These are phyloP conservation scores for Diaporthe citrichinensis DNA, from an alignment of 2,329 filamentous ascomycete genomes.

Conservation along the genomic window DNA sequence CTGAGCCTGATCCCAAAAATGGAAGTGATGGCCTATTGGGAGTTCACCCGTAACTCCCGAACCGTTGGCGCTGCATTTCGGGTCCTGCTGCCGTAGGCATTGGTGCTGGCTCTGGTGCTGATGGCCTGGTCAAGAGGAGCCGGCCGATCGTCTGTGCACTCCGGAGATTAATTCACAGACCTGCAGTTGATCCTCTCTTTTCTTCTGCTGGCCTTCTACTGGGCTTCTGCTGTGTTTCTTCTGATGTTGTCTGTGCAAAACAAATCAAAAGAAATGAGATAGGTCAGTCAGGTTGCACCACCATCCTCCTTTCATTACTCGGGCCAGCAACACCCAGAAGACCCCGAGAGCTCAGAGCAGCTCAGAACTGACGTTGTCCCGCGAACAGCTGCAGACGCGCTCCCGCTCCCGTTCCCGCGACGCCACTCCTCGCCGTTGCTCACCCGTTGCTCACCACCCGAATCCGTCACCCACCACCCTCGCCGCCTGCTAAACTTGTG, in stretches of 20 bases:
- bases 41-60: slow-evolving; percentile 5
- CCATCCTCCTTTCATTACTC: slow-evolving; percentile 3
- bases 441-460: background rate
- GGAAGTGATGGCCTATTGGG: background rate
- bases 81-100: background rate
- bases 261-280: slow-evolving; percentile 25
- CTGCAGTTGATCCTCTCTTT: slow-evolving; percentile 15
- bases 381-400: slow-evolving; percentile 22
- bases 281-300: slow-evolving; percentile 10
- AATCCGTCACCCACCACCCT: background rate
- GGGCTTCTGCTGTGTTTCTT: background rate
- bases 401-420: background rate
- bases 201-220: slow-evolving; percentile 22
- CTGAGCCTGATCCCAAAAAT: background rate
- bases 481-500: slow-evolving; percentile 6
- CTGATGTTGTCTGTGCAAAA: slow-evolving; percentile 4
- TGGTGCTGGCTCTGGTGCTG: slow-evolving; percentile 4
- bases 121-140: background rate
- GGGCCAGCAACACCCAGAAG: background rate
- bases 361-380: background rate
- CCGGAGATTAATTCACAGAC: slow-evolving; percentile 29
- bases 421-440: slow-evolving; percentile 4
- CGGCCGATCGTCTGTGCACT: slow-evolving; percentile 12
- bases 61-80: background rate
- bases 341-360: background rate